phyloP scores from a whole-genome alignment of 805 yeast species.

The Suhomyces sp. region DNA sequence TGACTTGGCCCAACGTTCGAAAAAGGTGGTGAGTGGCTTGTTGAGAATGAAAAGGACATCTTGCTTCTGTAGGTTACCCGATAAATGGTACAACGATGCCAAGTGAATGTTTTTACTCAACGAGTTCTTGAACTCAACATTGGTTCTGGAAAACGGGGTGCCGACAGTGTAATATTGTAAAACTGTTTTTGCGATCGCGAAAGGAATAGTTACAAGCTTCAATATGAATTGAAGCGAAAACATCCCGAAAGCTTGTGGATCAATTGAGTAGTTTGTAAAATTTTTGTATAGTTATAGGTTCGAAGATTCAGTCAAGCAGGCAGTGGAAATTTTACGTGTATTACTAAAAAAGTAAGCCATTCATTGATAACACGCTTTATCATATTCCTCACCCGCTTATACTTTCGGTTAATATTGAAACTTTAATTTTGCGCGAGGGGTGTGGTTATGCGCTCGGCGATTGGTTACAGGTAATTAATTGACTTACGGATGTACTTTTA shows the following conservation, averaged over 20 bases:
- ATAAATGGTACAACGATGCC: constrained; percentile 24
- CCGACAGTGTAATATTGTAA: constrained; percentile 32
- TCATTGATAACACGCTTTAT: neutral
- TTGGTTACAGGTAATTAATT: neutral
- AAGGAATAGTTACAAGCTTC: constrained; percentile 24
- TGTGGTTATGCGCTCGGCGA: neutral
- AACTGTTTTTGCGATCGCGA: constrained; percentile 16
- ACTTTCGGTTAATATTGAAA: neutral
- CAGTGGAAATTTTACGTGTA: neutral
- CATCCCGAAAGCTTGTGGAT: constrained; percentile 11
- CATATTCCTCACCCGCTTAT: neutral
- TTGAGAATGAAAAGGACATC: constrained; percentile 22
- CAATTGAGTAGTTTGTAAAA: neutral
- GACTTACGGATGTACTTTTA: neutral
- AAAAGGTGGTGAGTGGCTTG: constrained; percentile 18
- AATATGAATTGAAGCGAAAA: constrained; percentile 18
- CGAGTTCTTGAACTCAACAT: constrained; percentile 26
- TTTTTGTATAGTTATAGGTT: neutral
- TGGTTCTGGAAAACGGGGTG: constrained; percentile 27
- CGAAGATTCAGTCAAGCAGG: neutral
- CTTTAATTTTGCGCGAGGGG: neutral
- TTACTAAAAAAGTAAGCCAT: neutral
- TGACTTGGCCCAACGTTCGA: constrained; percentile 12
- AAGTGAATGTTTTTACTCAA: constrained; percentile 29
- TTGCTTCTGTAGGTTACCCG: constrained; percentile 18